phyloP scores from a whole-genome alignment of 2,329 filamentous ascomycete genomes.

The Pseudogymnoascus sp. region DNA sequence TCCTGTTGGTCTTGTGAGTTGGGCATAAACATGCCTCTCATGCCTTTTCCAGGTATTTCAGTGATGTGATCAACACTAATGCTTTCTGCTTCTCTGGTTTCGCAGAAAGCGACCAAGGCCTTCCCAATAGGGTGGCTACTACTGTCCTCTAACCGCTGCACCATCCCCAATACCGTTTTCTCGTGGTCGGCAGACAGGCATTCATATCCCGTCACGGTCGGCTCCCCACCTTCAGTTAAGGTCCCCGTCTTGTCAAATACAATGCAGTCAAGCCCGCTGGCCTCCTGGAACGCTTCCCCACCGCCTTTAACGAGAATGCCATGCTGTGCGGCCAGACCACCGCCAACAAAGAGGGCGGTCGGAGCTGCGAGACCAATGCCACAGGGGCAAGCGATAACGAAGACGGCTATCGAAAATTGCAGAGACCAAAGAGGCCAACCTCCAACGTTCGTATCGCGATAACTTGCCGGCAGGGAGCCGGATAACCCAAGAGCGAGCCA shows the following conservation, averaged over 20 bases:
- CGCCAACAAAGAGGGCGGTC: slow-evolving; percentile 47
- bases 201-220: no score
- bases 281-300: slow-evolving; percentile 48
- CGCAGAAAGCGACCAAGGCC: no score
- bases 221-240: no score
- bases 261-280: slow-evolving; percentile 42
- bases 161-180: no score
- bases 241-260: slow-evolving; percentile 52
- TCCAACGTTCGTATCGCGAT: slow-evolving; percentile 45
- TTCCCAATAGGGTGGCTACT: no score
- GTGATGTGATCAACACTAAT: no score
- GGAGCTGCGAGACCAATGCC: slow-evolving; percentile 49
- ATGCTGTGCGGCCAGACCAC: slow-evolving; percentile 43
- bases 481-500: slow-evolving; percentile 61
- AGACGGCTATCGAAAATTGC: slow-evolving; percentile 58
- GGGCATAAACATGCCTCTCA: no score
- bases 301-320: slow-evolving; percentile 48
- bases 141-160: no score
- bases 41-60: no score
- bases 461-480: slow-evolving; percentile 45
- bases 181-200: no score
- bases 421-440: slow-evolving; percentile 64
- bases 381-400: slow-evolving; percentile 50
- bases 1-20: no score
- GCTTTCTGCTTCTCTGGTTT: no score